A percentile compares a stretch with the other conserved stretches of the same genome.
These are phyloP conservation scores for Reutealis trisperma DNA, from an alignment of 345 rosid species.

Conservation along the genomic window DNA sequence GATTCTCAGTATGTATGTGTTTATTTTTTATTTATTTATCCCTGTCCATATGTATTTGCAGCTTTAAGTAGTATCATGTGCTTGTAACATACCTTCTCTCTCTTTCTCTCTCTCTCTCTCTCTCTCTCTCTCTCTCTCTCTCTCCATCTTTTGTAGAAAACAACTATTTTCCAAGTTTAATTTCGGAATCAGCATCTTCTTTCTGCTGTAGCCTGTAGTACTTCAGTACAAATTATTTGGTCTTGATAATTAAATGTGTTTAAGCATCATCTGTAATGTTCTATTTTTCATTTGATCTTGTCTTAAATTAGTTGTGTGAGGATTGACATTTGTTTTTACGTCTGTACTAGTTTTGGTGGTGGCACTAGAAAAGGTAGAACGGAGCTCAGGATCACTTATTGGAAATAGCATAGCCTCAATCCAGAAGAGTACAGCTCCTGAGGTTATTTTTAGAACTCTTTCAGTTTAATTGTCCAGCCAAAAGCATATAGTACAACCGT, in stretches of 20 bases:
- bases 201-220: neutral
- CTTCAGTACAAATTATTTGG: neutral
- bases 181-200: neutral
- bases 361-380: conserved; percentile 89
- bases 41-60: neutral
- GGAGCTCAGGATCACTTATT: conserved; percentile 76
- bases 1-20: neutral
- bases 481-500: conserved; percentile 10
- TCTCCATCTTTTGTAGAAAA: neutral
- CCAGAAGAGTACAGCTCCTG: conserved; percentile 95
- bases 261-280: neutral
- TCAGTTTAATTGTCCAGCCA: conserved; percentile 13
- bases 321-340: conserved; percentile 16
- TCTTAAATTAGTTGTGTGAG: neutral
- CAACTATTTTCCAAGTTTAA: neutral
- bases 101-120: conserved; percentile 1
- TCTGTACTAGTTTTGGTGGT: conserved; percentile 69
- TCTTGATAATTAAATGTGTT: neutral
- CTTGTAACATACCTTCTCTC: neutral
- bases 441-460: conserved; percentile 50
- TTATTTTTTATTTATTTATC: neutral
- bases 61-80: neutral
- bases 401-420: conserved; percentile 92
- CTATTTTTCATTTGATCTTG: neutral
- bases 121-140: neutral